phyloP scores from a whole-genome alignment of 2,329 filamentous ascomycete genomes.

The Drechmeria coniospora region DNA sequence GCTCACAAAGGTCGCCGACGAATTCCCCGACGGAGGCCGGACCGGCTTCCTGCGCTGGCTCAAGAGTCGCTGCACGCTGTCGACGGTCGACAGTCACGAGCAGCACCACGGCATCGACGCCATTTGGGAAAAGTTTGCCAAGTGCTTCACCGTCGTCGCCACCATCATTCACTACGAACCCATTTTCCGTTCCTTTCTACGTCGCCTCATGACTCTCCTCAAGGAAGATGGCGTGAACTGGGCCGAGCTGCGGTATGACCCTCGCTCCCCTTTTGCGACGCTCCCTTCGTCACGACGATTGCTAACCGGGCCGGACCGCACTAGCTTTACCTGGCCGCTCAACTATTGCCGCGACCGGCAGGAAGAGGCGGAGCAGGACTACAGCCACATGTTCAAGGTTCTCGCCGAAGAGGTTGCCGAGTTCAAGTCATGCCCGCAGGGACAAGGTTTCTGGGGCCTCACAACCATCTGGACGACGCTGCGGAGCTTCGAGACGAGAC shows the following conservation, averaged over 20 bases:
- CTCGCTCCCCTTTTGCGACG: too few species aligned
- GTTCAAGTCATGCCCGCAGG: conserved; percentile 58
- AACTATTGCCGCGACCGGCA: conserved; percentile 50
- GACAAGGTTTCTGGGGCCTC: conserved; percentile 68
- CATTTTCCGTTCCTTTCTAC: conserved; percentile 65
- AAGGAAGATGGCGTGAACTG: conserved; percentile 73
- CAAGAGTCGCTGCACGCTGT: conserved; percentile 55
- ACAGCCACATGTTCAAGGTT: conserved; percentile 52
- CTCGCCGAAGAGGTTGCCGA: conserved; percentile 63
- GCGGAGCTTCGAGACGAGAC: conserved; percentile 45
- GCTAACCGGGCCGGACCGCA: neutral
- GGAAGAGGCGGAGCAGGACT: conserved; percentile 52
- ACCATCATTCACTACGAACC: conserved; percentile 80
- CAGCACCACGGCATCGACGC: conserved; percentile 74
- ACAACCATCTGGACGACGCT: conserved; percentile 74
- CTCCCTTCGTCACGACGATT: too few species aligned
- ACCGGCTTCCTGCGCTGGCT: conserved; percentile 66
- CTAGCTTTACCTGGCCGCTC: conserved; percentile 53
- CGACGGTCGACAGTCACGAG: conserved; percentile 53
- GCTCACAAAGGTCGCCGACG: conserved; percentile 47
- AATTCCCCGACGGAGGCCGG: conserved; percentile 58
- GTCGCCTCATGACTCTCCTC: conserved; percentile 53
- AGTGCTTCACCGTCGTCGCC: conserved; percentile 57
- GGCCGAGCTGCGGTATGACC: conserved; percentile 52
- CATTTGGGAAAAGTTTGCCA: conserved; percentile 70